These are phyloP conservation scores for Hypoxylon sp. DNA, from an alignment of 2,329 filamentous ascomycete species.

Conservation along the genomic window DNA sequence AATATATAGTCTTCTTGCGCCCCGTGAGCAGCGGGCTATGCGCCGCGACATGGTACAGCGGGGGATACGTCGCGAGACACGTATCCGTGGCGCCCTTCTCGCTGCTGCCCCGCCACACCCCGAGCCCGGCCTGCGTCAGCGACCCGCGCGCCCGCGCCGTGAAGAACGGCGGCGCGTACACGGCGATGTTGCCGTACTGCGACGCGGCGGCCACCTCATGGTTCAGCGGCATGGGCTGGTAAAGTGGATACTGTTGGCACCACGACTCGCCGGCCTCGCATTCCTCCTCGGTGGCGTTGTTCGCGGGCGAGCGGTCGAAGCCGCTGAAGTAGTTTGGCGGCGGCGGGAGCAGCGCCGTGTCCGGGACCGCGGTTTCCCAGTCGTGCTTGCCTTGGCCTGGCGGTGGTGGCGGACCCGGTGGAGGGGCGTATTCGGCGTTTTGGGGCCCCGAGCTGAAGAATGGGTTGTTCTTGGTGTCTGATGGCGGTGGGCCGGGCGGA, in stretches of 20 bases:
- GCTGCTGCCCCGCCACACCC: slow-evolving; percentile 66
- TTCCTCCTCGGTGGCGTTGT: slow-evolving; percentile 76
- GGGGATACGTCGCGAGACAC: slow-evolving; percentile 76
- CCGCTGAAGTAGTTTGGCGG: slow-evolving; percentile 77
- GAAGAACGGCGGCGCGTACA: slow-evolving; percentile 67
- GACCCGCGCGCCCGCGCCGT: slow-evolving; percentile 54
- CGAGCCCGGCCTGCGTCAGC: slow-evolving; percentile 62
- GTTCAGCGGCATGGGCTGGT: slow-evolving; percentile 66
- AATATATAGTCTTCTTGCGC: slow-evolving; percentile 73
- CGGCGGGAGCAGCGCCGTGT: slow-evolving; percentile 79
- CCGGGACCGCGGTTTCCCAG: slow-evolving; percentile 79
- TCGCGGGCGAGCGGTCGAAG: slow-evolving; percentile 75
- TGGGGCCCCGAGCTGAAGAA: slow-evolving; percentile 51
- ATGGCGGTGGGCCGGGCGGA: slow-evolving; percentile 55
- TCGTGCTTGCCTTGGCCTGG: slow-evolving; percentile 67
- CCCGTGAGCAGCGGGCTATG: slow-evolving; percentile 68
- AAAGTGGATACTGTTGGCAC: slow-evolving; percentile 74
- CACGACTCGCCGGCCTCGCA: slow-evolving; percentile 76
- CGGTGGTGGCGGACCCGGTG: slow-evolving; percentile 56
- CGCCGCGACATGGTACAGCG: slow-evolving; percentile 74
- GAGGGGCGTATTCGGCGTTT: slow-evolving; percentile 55
- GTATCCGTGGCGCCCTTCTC: slow-evolving; percentile 68
- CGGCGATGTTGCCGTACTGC: slow-evolving; percentile 65
- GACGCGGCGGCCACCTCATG: slow-evolving; percentile 62
- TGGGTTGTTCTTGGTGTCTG: slow-evolving; percentile 44